A percentile compares a stretch with the other conserved stretches of the same genome.
These are phyloP conservation scores for Fusarium sp. DNA, from an alignment of 2,329 filamentous ascomycete genomes.

Conservation along the genomic window DNA sequence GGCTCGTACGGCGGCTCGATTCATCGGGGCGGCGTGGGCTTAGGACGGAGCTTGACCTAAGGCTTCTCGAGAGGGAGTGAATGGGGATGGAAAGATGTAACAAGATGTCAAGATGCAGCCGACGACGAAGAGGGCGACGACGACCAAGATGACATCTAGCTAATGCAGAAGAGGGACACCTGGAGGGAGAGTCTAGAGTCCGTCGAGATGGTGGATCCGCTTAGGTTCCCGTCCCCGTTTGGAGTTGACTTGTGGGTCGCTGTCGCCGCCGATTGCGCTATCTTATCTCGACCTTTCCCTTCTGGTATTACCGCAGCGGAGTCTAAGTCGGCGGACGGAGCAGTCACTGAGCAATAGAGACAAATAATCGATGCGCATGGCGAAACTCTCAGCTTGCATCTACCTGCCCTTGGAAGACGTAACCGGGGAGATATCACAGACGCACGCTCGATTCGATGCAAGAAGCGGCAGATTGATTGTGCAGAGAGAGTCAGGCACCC, in stretches of 20 bases:
- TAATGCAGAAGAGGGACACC: slow-evolving; percentile 5
- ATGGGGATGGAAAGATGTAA: neutral
- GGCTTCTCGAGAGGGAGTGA: neutral
- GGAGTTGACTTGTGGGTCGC: neutral
- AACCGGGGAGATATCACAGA: neutral
- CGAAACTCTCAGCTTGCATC: slow-evolving; percentile 3
- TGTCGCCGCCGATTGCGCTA: slow-evolving; percentile 15
- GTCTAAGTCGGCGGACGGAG: slow-evolving; percentile 19
- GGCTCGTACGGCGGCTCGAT: slow-evolving; percentile 79
- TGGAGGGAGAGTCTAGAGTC: slow-evolving; percentile 3
- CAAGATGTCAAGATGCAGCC: slow-evolving; percentile 11
- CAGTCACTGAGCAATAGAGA: neutral
- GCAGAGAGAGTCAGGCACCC: neutral
- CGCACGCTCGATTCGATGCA: neutral
- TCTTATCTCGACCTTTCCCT: slow-evolving; percentile 40
- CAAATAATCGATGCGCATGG: neutral
- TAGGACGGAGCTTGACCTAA: slow-evolving; percentile 28
- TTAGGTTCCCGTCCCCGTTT: neutral
- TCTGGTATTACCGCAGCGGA: slow-evolving; percentile 26
- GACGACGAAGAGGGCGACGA: slow-evolving; percentile 22
- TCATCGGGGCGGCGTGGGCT: slow-evolving; percentile 69
- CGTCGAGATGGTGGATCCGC: neutral
- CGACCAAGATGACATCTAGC: slow-evolving; percentile 19
- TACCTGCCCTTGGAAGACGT: neutral
- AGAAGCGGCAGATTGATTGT: neutral